Evolutionary conservation across 495 filamentous ascomycete genomes (phyloP).

Genomic region (Aspergillus nidulans): DNA sequence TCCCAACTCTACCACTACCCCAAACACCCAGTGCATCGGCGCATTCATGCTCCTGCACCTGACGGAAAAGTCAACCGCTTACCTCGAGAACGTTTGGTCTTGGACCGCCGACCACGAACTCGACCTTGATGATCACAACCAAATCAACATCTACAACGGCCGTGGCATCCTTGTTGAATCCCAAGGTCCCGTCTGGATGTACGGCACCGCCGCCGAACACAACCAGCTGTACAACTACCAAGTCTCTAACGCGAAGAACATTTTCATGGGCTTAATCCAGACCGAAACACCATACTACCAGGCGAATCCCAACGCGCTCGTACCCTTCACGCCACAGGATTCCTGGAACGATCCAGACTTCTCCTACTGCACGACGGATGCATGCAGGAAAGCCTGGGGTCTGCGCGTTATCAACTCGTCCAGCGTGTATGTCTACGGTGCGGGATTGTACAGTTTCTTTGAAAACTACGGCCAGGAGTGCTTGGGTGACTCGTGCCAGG

Average conservation of each 20-base stretch:
- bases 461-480: constrained; percentile 82
- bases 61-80: constrained; percentile 62
- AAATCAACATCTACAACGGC: constrained; percentile 90
- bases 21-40: constrained; percentile 58
- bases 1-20: constrained; percentile 51
- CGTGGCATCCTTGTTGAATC: constrained; percentile 78
- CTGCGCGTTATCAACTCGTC: constrained; percentile 68
- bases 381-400: constrained; percentile 81
- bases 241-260: constrained; percentile 69
- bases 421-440: constrained; percentile 69
- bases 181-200: constrained; percentile 55
- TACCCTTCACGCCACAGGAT: constrained; percentile 59
- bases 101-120: constrained; percentile 96
- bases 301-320: constrained; percentile 70
- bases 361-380: constrained; percentile 51
- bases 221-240: constrained; percentile 89
- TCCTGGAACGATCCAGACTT: constrained; percentile 74
- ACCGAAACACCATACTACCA: constrained; percentile 93
- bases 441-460: constrained; percentile 83
- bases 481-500: constrained; percentile 74
- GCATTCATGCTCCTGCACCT: constrained; percentile 82
- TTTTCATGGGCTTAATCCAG: constrained; percentile 85
- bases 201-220: constrained; percentile 82
- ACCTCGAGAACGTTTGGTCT: constrained; percentile 91
- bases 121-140: constrained; percentile 67